phyloP scores from a whole-genome alignment of 768 basidiomycete genomes.

The Leccinellum albellum region DNA sequence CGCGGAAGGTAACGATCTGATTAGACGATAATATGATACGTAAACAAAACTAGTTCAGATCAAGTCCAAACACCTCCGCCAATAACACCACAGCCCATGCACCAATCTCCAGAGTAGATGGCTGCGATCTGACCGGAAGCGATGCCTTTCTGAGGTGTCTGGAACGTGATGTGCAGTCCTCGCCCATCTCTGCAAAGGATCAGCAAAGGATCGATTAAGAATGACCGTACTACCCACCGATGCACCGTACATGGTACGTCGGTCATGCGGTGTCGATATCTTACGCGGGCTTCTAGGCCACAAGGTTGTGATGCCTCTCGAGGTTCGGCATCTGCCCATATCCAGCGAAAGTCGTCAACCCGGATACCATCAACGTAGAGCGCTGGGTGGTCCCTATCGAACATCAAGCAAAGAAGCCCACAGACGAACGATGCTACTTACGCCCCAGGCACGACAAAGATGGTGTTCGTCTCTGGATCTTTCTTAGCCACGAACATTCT shows the following conservation, averaged over 20 bases:
- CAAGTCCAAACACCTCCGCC: constrained; percentile 18
- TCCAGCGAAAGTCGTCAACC: constrained; percentile 66
- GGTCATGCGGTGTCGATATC: constrained; percentile 70
- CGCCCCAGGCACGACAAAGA: constrained; percentile 77
- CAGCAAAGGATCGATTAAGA: constrained; percentile 1
- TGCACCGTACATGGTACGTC: constrained; percentile 50
- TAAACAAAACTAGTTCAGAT: background rate
- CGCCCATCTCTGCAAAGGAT: constrained; percentile 17
- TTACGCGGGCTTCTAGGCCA: constrained; percentile 50
- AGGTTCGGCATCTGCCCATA: constrained; percentile 64
- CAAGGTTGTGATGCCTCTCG: constrained; percentile 33
- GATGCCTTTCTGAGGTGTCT: constrained; percentile 60
- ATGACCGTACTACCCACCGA: constrained; percentile 35
- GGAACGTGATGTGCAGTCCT: constrained; percentile 45
- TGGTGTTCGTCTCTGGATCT: constrained; percentile 53
- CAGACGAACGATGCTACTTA: constrained; percentile 31
- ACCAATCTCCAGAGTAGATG: constrained; percentile 71
- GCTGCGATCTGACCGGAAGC: constrained; percentile 79
- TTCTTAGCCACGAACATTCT: constrained; percentile 76
- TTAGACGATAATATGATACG: background rate
- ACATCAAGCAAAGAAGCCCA: background rate
- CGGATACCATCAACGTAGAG: constrained; percentile 42
- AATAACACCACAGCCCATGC: constrained; percentile 81
- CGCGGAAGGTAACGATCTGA: background rate
- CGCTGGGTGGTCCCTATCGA: constrained; percentile 54